These are phyloP conservation scores for Globisporangium takayamanum DNA, from an alignment of 352 stramenopile species.

Conservation along the genomic window DNA sequence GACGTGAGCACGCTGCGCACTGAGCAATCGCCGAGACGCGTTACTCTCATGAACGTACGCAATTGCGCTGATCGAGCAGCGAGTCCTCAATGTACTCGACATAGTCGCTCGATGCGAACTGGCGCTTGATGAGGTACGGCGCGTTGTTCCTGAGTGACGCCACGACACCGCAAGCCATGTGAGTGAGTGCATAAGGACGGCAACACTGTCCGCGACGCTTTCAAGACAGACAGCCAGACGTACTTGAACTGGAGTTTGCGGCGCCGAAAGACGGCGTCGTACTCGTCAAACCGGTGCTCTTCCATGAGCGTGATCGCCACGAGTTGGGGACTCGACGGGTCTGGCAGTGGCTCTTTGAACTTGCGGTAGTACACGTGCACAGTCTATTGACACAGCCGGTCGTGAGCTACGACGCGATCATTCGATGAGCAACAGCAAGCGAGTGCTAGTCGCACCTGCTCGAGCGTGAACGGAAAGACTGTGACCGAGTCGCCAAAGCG, in stretches of 20 bases:
- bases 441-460: conserved; percentile 32
- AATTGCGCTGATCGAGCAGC: conserved; percentile 64
- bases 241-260: conserved; percentile 55
- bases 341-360: conserved; percentile 72
- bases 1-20: not conserved
- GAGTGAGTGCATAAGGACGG: too few relatives aligned
- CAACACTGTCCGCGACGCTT: not conserved
- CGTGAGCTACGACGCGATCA: not conserved
- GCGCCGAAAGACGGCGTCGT: conserved; percentile 50
- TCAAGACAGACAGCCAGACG: conserved; percentile 9
- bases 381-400: conserved; percentile 19
- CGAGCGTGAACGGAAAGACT: conserved; percentile 45
- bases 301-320: conserved; percentile 36
- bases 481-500: conserved; percentile 44
- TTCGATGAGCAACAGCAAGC: not conserved
- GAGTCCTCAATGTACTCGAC: conserved; percentile 77
- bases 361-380: conserved; percentile 72
- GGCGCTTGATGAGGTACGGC: conserved; percentile 68
- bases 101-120: conserved; percentile 60
- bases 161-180: conserved; percentile 3
- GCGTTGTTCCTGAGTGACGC: conserved; percentile 43
- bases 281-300: conserved; percentile 46
- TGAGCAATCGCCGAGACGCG: not conserved
- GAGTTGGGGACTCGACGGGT: conserved; percentile 39
- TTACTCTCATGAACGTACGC: conserved; percentile 26